Evolutionary conservation across 148 eudicot genomes (phyloP), one percentile per base, ranked within the genome.

Genomic region (Amaranthus cruentus): DNA sequence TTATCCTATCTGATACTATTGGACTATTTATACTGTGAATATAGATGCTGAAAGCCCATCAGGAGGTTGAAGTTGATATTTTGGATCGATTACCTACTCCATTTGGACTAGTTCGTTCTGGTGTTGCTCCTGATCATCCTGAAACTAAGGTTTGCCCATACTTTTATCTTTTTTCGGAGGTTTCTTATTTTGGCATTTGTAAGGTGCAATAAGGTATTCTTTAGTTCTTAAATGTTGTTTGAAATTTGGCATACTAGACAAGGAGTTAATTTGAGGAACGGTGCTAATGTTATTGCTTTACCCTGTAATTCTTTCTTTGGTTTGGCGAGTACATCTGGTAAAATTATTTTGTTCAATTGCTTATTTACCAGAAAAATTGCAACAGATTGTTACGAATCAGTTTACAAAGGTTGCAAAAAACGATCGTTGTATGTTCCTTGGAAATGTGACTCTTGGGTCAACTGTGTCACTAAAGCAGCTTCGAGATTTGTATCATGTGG

Each of bases 71-170:
- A 87, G 90, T 94, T 78, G 98, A 94, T 82, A 78, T 94, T 15
- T 75, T 94, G 78, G 98, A 94, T 79, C 82, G 99, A 62, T 78
- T 95, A 73, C 99, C 97, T 1, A 87, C 94, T 3, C 97, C 99
- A 0, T 95, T 88, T 76, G 99, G 97, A 64, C 81, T 95, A 55
- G 87, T 95, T 11, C 90, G 99, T 11, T 88, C 93, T 6, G 98
- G 98, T 6, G 98, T 94, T 68, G 98, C 97, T 28, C 97, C 98
- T 51, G 98, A 94, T 85, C 97, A 94, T 86, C 98, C 93, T 48
- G 96, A 94, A 78, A 94, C 98, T 0, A 94, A 94, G 93, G 97
- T 88, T 43, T 69, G 57, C 12, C 55, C 66, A 6, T 47, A 1
- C 8, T 69, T 43, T 5, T 18, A 59, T 9, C 10, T 48, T 62